phyloP scores from a whole-genome alignment of 202 grass and related monocot species.

The Elaeis oleifera region DNA sequence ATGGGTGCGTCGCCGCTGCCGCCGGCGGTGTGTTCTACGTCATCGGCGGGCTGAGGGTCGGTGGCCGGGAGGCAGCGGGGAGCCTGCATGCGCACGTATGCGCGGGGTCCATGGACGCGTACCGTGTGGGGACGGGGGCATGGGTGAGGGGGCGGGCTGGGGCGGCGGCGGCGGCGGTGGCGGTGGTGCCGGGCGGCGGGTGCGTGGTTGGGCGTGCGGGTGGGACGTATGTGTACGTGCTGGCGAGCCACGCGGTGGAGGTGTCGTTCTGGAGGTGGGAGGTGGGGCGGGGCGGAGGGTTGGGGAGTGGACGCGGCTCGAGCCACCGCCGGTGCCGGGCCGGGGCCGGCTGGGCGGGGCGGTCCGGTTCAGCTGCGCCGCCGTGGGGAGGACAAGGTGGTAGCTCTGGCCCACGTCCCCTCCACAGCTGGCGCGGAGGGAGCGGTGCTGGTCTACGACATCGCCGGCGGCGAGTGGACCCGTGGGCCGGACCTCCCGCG shows the following conservation, averaged over 20 bases:
- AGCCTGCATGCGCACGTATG: slow-evolving; percentile 48
- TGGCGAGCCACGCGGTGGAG: slow-evolving; percentile 70
- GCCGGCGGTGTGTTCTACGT: slow-evolving; percentile 65
- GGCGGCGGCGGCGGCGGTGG: neutral
- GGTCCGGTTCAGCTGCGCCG: slow-evolving; percentile 32
- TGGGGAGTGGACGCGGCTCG: slow-evolving; percentile 18
- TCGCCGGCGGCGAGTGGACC: slow-evolving; percentile 7
- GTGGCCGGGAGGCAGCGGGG: slow-evolving; percentile 13
- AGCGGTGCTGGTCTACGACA: slow-evolving; percentile 35
- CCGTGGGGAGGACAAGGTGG: slow-evolving; percentile 15
- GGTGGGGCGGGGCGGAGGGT: slow-evolving; percentile 13
- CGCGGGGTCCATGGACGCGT: slow-evolving; percentile 64
- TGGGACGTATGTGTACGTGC: slow-evolving; percentile 47
- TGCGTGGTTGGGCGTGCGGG: slow-evolving; percentile 60
- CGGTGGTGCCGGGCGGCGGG: slow-evolving; percentile 35
- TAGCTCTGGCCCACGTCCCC: slow-evolving; percentile 31
- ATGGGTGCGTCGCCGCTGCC: slow-evolving; percentile 59
- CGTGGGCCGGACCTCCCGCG: slow-evolving; percentile 17
- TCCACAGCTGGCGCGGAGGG: slow-evolving; percentile 17
- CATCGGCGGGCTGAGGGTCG: slow-evolving; percentile 48
- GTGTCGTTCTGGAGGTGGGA: slow-evolving; percentile 76
- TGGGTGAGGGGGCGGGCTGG: slow-evolving; percentile 38
- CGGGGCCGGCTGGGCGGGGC: slow-evolving; percentile 20
- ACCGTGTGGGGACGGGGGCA: slow-evolving; percentile 39
- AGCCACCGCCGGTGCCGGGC: slow-evolving; percentile 29